Evolutionary conservation across 1,284 basidiomycete species (phyloP), one percentile per base, ranked within the genome.

Genomic region (Leccinum pallidistipes): DNA sequence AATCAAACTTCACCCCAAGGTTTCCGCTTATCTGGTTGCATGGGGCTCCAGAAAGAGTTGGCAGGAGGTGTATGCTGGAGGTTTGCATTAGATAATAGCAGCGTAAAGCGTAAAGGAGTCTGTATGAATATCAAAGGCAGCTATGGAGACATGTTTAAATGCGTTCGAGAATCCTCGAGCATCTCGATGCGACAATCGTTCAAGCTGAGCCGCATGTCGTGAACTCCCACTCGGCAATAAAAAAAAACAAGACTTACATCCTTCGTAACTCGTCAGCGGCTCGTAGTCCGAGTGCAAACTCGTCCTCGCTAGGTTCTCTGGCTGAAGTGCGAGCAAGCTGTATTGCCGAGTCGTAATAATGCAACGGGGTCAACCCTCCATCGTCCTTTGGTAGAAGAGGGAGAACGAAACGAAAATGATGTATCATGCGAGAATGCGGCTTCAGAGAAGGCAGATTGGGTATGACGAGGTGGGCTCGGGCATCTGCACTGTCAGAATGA

Each of bases 321-420:
- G 80, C 78, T 0, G 84, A 83, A 65, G 87, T 86, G 34, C 88
- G 81, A 24, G 86, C 91, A n/a, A 90, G 79, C 68, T 94, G 90
- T 50, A 95, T 83, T 1, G 87, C 86, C 52, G 86, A 84, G 64
- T 90, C 88, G 69, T 92, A 94, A 65, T 88, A 86, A 76, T 91
- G 85, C 55, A 92, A 71, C 0, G 83, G 78, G 11, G 88, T 83
- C 49, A 89, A 73, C 11, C 85, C 86, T 56, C 85, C 81, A 31
- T 85, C 83, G 63, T 89, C 85, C 62, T 77, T 77, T 18, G 82
- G 78, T 21, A 92, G 76, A 3, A 94, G 80, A 0, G 91, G 90
- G 3, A 86, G 73, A 29, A 91, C 82, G 71, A 86, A 88, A 51
- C 88, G 83, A 68, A 90, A 87, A 73, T 92, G 88, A 71, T 87